A percentile compares a stretch with the other conserved stretches of the same genome.
Evolutionary conservation across 2,329 filamentous ascomycete genomes (phyloP).

Genomic region (Phyllosticta citriasiana): DNA sequence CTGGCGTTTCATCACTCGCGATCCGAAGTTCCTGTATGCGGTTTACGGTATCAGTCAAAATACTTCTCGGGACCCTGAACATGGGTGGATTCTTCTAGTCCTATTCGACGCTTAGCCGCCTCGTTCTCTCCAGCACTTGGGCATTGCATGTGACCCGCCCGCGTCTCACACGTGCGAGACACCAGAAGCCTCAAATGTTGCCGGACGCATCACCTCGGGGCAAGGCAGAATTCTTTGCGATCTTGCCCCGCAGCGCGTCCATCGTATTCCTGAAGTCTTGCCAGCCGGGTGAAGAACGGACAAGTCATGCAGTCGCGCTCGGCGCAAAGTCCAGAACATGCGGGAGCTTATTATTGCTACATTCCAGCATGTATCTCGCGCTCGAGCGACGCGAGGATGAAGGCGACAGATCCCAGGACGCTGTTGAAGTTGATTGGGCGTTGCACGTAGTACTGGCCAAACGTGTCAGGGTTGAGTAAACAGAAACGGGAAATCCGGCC

Average conservation of each 20-base stretch:
- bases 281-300: background rate
- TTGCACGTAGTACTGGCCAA: constrained; percentile 34
- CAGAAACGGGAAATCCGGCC: background rate
- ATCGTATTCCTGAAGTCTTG: background rate
- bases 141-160: background rate
- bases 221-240: background rate
- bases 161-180: background rate
- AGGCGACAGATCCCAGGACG: constrained; percentile 16
- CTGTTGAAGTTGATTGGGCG: constrained; percentile 24
- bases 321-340: background rate
- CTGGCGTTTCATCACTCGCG: background rate
- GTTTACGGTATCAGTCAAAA: background rate
- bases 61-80: background rate
- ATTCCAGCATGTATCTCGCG: constrained; percentile 11
- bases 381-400: constrained; percentile 19
- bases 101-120: background rate
- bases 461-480: background rate
- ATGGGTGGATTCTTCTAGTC: background rate
- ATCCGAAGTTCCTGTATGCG: background rate
- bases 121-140: background rate
- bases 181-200: background rate
- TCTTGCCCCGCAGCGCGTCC: constrained; percentile 24
- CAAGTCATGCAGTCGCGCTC: background rate
- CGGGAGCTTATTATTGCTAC: background rate
- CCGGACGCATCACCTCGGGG: background rate